phyloP scores from a whole-genome alignment of 2,329 filamentous ascomycete genomes.

The Penicillium sp. region DNA sequence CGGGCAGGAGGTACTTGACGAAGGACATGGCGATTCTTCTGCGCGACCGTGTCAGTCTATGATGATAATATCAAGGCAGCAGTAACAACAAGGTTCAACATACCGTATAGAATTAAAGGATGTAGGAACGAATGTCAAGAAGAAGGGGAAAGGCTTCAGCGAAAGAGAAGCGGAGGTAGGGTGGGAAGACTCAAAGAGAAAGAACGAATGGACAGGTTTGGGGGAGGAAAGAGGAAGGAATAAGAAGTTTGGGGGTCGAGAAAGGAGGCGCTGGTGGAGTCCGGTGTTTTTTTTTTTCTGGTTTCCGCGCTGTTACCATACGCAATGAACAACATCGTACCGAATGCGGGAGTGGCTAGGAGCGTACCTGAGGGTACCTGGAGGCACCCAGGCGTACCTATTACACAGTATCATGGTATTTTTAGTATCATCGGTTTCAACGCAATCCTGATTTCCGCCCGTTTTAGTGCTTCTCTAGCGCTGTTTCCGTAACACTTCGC shows the following conservation, averaged over 20 bases:
- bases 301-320: slow-evolving; percentile 16
- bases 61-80: background rate
- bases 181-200: slow-evolving; percentile 14
- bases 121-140: slow-evolving; percentile 32
- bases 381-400: background rate
- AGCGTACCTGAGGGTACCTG: background rate
- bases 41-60: slow-evolving; percentile 7
- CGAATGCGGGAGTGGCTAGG: slow-evolving; percentile 11
- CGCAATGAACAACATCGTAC: slow-evolving; percentile 20
- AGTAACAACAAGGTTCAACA: slow-evolving; percentile 2
- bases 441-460: background rate
- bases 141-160: slow-evolving; percentile 28
- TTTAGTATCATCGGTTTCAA: background rate
- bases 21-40: slow-evolving; percentile 46
- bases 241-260: slow-evolving; percentile 33
- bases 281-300: slow-evolving; percentile 7
- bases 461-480: background rate
- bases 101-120: slow-evolving; percentile 27
- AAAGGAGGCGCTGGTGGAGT: slow-evolving; percentile 34
- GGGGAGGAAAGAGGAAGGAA: slow-evolving; percentile 33
- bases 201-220: slow-evolving; percentile 30
- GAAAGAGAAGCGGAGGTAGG: slow-evolving; percentile 21
- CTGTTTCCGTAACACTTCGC: slow-evolving; percentile 10
- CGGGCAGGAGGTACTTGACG: slow-evolving; percentile 56
- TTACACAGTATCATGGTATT: background rate